Evolutionary conservation across 2,329 filamentous ascomycete species (phyloP), one percentile per base, ranked within the genome.

Genomic region (Xylaria sp.): DNA sequence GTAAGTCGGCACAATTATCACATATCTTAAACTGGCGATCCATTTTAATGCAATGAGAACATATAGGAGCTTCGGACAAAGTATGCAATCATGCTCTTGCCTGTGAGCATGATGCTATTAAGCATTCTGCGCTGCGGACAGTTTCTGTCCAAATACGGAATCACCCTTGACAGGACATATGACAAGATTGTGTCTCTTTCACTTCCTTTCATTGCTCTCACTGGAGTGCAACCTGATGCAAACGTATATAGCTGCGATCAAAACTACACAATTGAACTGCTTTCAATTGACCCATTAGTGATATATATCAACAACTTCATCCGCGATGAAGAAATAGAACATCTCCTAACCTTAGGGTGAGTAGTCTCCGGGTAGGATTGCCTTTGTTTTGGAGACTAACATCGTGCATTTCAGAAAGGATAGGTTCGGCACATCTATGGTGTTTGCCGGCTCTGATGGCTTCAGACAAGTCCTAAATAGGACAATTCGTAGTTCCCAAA

Each of bases 261-360:
- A 9, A 65, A 23, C 51, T 67, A 67, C 46, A 55, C 64, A 5
- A 46, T 67, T 50, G 67, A 70, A 20, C 37, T 70, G 20, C 54
- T 67, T n/a, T 69, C 67, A 34, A 63, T 66, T 25, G 67, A 69
- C 23, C 67, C 67, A 2, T 46, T 66, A 18, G 63, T 69, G 6
- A 63, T 69, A 37, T 69, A 69, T 20, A 50, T 69, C 67, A 69
- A 69, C 34, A 58, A 63, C 20, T 69, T 69, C 58, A 0, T 69
- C n/a, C 41, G 54, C 28, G 63, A 69, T 18, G 63, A 50, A 9
- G 67, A 69, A 41, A 59, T 69, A 41, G 46, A 69, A 9, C 57
- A 69, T 50, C 56, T 69, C 23, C 15, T 69, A 46, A 44, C n/a
- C n/a, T 34, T 64, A 44, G 55, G 51, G 65, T 58, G 57, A 68